Evolutionary conservation across 2,329 filamentous ascomycete genomes (phyloP), one percentile per base, ranked within the genome.

Genomic region (Apiospora aurea): DNA sequence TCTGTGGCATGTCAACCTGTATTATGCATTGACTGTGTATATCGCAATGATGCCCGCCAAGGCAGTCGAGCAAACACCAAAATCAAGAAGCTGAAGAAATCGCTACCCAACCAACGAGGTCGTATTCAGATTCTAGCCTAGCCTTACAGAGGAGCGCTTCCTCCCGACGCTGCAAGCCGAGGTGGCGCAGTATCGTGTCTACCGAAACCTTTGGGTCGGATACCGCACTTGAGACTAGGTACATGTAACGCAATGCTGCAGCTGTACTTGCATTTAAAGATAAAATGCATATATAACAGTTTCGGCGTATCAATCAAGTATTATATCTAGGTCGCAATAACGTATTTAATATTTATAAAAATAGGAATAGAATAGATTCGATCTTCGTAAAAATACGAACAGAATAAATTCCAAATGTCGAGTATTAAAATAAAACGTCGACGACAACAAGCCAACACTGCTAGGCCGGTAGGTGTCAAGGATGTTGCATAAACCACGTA

Each of bases 11-110:
- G 29, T 29, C 18, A 38, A 38, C 18, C 29, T 16, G 57, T 64
- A 18, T 64, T 24, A 24, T 64, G 34, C 57, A 41, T 64, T 64
- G 57, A 64, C 7, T n/a, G 34, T 64, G 57, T 41, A 41, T 41
- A 64, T 64, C 53, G 53, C 53, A 61, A 61, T 61, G 53, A 61
- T 29, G 53, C 29, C 53, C 18, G 53, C 53, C 53, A 61, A 61
- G 53, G 53, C 29, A 61, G 38, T 61, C n/a, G 53, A 34, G 29
- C 53, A 38, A 38, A 61, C 53, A 57, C 38, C 53, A 38, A 21
- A n/a, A 10, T 5, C 49, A 26, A 3, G 49, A 51, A 26, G 49
- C 49, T 51, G n/a, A 51, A 57, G 14, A 18, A 29, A 21, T 11
- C 1, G 29, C 53, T 34, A 34, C 53, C 53, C 14, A 38, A 38